Evolutionary conservation across 2,329 filamentous ascomycete species (phyloP), one percentile per base, ranked within the genome.

Genomic region (Septoria linicola): DNA sequence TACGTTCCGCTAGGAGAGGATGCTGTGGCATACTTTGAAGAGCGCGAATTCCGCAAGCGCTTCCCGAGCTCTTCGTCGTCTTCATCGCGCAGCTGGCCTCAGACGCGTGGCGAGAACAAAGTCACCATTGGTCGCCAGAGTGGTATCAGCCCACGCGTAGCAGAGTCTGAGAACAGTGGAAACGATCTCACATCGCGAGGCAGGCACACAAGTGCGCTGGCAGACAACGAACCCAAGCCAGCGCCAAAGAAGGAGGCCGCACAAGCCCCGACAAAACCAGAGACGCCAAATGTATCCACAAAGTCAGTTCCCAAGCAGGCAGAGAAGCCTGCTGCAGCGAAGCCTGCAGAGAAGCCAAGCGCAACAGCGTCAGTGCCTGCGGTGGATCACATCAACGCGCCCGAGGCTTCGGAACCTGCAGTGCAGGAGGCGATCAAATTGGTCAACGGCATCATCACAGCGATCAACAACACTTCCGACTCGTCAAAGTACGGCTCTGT

Each of bases 1-100:
- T 99, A 92, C 71, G 75, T 99, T 14, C 93, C 93, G 17, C 96
- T 88, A 62, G 93, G 91, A 65, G 93, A 99, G 74, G 89, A 96
- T 68, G 87, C 87, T 14, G 92, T 99, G 39, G 82, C 95, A 20
- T 97, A 95, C 74, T 85, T 99, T 45, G 93, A 99, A 73, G 93
- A 99, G 74, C 82, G 87, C 61, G 90, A 96, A 66, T 96, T 96
- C 76, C 83, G 87, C 68, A 90, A 87, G 72, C 84, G 88, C 51
- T 96, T 96, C 76, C 83, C 82, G 7, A 74, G 74, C 58, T 76
- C 79, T 36, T 64, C 69, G 11, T 30, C 51, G 21, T 65, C 70
- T 31, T 65, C 69, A 32, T 63, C 64, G 27, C 66, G 70, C 20
- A 63, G 72, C 32, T 75, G 76, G 63, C 72, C 73, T 8, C 73